Evolutionary conservation across 2,329 filamentous ascomycete genomes (phyloP), one percentile per base, ranked within the genome.

Genomic region (Paecilomyces sp.): DNA sequence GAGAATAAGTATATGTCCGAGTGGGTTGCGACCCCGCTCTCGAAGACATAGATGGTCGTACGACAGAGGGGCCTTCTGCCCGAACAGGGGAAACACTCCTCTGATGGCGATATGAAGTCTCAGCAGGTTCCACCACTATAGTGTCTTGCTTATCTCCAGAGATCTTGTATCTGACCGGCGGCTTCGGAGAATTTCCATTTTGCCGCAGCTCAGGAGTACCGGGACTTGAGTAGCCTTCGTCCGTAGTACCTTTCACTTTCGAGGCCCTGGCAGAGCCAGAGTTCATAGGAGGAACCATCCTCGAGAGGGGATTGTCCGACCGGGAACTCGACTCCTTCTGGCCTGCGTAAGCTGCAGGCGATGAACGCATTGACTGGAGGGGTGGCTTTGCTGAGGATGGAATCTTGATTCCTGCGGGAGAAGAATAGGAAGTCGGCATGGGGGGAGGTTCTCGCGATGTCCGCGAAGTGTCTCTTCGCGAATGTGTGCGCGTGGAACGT

Each of bases 181-280:
- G 58, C 63, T 74, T 74, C n/a, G 73, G 67, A 2, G 72, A 72
- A 59, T 67, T 68, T 41, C 70, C 67, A 7, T 69, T 70, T 3
- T 65, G 61, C 22, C 67, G 64, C 64, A 75, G 73, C 47, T 79
- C 77, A 1, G 77, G 76, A 1, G 76, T 78, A 24, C 71, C 71
- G 9, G 78, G 76, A 63, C 75, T 79, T 5, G 76, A 79, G 59
- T 79, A 79, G 2, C 76, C 76, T 3, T 77, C 79, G 58, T 80
- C 78, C n/a, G 31, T 75, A 69, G 51, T 70, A 69, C 33, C 77
- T 71, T 74, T 73, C 51, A 73, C 59, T 55, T 74, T 77, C 11
- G 76, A 73, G 2, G 72, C 66, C 50, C 74, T 73, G 12, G 69
- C 51, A 6, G 70, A 67, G 5, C 64, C 56, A 2, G 67, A 57